Evolutionary conservation across 805 yeast species (phyloP).

Genomic region (Tetrapisispora namnaoensis): DNA sequence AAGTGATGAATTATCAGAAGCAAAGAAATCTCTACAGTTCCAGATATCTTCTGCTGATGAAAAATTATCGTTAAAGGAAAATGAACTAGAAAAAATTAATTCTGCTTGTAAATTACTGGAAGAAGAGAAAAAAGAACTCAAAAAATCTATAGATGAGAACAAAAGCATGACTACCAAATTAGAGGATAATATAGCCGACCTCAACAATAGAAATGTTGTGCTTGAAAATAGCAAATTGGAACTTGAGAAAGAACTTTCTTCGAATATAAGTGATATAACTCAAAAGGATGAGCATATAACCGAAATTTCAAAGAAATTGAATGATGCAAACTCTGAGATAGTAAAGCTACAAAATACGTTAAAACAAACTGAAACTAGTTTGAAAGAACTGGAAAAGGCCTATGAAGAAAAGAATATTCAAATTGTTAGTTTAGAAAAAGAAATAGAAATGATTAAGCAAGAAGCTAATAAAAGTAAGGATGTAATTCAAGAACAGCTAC

Average conservation of each 20-base stretch:
- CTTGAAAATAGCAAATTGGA: background rate
- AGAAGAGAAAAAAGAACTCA: background rate
- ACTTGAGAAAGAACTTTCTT: background rate
- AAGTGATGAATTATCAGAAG: background rate
- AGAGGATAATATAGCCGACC: background rate
- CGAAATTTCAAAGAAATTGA: background rate
- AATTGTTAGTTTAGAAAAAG: background rate
- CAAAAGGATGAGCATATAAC: background rate
- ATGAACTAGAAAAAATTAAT: background rate
- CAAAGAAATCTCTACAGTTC: background rate
- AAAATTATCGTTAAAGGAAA: background rate
- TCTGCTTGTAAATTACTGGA: background rate
- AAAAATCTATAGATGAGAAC: background rate
- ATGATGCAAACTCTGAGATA: background rate
- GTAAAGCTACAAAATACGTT: background rate
- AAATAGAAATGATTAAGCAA: background rate
- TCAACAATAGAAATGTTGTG: background rate
- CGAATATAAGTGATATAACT: background rate
- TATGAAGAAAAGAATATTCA: background rate
- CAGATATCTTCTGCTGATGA: background rate
- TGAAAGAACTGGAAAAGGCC: background rate
- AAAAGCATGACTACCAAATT: too few relatives aligned
- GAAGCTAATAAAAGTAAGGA: background rate
- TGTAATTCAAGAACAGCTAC: background rate
- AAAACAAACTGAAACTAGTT: background rate